These are phyloP conservation scores for Lotus japonicus DNA, from an alignment of 306 rosid genomes.

Conservation along the genomic window DNA sequence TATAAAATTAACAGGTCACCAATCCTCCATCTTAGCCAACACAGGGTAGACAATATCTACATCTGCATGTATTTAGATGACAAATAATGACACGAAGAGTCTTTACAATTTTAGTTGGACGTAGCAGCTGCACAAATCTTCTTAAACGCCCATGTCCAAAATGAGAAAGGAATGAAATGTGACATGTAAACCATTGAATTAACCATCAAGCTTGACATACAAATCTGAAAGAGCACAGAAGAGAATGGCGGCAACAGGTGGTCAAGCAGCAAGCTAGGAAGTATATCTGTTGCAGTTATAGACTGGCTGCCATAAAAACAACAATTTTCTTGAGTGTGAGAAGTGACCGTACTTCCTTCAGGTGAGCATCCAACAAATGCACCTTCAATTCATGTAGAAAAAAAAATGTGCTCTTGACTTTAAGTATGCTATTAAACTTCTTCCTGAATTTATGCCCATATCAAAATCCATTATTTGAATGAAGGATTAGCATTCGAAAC, in stretches of 20 bases:
- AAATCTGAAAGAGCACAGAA: conserved; percentile 65
- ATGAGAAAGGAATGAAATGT: neutral
- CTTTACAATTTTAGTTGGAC: conserved; percentile 22
- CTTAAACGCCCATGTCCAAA: neutral
- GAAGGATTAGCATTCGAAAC: too few relatives aligned
- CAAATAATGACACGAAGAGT: conserved; percentile 38
- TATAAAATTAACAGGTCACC: too few relatives aligned
- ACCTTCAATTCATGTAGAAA: too few relatives aligned
- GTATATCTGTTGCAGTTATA: conserved; percentile 56
- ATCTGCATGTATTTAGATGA: conserved; percentile 2
- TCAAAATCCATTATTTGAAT: too few relatives aligned
- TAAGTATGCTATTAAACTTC: too few relatives aligned
- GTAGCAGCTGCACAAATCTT: conserved; percentile 23
- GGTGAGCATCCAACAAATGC: too few relatives aligned
- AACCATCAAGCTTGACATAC: conserved; percentile 40
- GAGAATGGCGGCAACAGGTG: conserved; percentile 73
- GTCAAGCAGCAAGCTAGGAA: conserved; percentile 76
- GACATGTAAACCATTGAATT: conserved; percentile 14
- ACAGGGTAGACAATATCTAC: too few relatives aligned
- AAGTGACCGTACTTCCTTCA: conserved; percentile 66
- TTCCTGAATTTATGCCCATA: too few relatives aligned
- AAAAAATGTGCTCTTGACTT: too few relatives aligned
- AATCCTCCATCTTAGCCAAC: too few relatives aligned
- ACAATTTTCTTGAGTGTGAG: conserved; percentile 52
- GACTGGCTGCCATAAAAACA: conserved; percentile 78